A percentile compares a stretch with the other conserved stretches of the same genome.
phyloP scores from a whole-genome alignment of 1,284 basidiomycete genomes.

The Irpex lacteus region DNA sequence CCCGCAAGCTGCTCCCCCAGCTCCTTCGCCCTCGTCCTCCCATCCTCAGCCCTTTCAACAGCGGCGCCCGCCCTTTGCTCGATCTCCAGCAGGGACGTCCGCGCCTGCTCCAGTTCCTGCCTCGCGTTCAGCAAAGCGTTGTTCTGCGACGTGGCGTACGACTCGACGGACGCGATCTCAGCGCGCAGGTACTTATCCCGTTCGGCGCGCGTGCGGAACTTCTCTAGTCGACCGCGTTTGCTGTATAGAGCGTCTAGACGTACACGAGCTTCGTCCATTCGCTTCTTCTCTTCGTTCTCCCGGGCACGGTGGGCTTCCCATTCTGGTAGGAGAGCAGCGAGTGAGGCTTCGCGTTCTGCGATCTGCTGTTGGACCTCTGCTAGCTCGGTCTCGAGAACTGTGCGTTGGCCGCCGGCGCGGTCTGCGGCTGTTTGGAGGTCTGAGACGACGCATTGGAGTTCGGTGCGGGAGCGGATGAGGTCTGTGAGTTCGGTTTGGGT shows the following conservation, averaged over 20 bases:
- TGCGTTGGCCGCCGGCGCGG: slow-evolving; percentile 60
- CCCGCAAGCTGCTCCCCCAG: slow-evolving; percentile 63
- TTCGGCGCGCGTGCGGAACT: slow-evolving; percentile 81
- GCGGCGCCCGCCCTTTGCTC: slow-evolving; percentile 61
- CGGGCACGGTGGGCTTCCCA: slow-evolving; percentile 57
- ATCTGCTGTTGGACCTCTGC: slow-evolving; percentile 60
- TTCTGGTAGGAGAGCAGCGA: slow-evolving; percentile 63
- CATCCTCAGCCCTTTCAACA: slow-evolving; percentile 73
- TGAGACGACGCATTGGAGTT: slow-evolving; percentile 80
- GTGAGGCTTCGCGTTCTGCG: slow-evolving; percentile 54
- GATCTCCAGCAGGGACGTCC: slow-evolving; percentile 50
- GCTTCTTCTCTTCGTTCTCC: slow-evolving; percentile 68
- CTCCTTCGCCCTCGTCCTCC: slow-evolving; percentile 65
- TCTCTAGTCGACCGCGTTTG: slow-evolving; percentile 84
- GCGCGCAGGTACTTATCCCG: slow-evolving; percentile 76
- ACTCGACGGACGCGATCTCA: slow-evolving; percentile 71
- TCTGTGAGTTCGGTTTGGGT: slow-evolving; percentile 78
- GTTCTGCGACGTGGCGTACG: slow-evolving; percentile 51
- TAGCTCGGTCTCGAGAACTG: slow-evolving; percentile 69
- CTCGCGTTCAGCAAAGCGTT: slow-evolving; percentile 46
- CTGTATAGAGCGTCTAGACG: slow-evolving; percentile 74
- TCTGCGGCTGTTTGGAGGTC: slow-evolving; percentile 71
- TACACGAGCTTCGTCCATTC: slow-evolving; percentile 71
- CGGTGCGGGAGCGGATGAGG: slow-evolving; percentile 73
- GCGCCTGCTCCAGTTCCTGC: slow-evolving; percentile 44